Evolutionary conservation across 2,329 filamentous ascomycete genomes (phyloP).

Genomic region (Clarireedia homoeocarpa): DNA sequence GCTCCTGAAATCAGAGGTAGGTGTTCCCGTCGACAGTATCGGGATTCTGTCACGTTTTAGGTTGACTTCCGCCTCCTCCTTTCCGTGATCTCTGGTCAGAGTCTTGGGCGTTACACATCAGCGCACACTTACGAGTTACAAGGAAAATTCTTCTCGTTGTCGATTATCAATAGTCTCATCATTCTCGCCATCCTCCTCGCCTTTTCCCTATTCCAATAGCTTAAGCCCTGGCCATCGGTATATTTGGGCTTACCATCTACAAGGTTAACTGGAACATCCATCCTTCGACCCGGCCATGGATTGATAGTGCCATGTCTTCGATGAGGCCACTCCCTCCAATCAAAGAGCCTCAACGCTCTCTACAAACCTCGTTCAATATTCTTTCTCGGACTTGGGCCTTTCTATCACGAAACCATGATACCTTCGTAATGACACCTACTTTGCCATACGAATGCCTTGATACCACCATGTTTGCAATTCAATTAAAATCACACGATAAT

Average conservation of each 20-base stretch:
- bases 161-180: neutral
- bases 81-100: too few relatives aligned
- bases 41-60: too few relatives aligned
- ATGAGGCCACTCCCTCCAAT: neutral
- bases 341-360: neutral
- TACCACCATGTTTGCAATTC: neutral
- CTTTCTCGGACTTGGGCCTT: slow-evolving; percentile 1
- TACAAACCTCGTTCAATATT: neutral
- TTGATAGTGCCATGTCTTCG: neutral
- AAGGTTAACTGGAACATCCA: neutral
- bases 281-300: neutral
- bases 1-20: too few relatives aligned
- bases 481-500: neutral
- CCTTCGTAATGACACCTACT: neutral
- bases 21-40: too few relatives aligned
- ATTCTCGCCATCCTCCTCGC: neutral
- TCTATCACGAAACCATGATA: neutral
- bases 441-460: neutral
- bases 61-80: too few relatives aligned
- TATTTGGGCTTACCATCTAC: neutral
- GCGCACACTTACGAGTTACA: neutral
- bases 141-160: neutral
- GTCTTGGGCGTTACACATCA: neutral
- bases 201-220: neutral
- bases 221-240: neutral